Percentiles rank a stretch among this genome's conserved stretches.
Evolutionary conservation across 2,329 filamentous ascomycete genomes (phyloP).

Genomic region (Lasiodiplodia sp.): DNA sequence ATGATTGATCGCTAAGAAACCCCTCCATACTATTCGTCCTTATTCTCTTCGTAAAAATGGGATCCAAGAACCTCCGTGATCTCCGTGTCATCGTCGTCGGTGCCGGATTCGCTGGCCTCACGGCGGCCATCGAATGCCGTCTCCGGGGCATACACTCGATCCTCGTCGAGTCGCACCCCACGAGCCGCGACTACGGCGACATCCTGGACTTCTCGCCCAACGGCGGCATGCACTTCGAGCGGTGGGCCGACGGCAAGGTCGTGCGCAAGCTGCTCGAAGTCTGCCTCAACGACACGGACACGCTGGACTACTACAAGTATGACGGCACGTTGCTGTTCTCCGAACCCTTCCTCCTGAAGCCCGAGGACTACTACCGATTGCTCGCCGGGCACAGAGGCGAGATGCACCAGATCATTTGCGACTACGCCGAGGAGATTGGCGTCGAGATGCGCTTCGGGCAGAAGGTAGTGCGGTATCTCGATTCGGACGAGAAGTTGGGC

Average conservation of each 20-base stretch:
- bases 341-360: too few relatives aligned
- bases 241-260: too few relatives aligned
- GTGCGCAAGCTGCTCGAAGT: too few relatives aligned
- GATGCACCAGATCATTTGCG: background rate
- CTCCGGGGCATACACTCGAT: background rate
- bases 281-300: too few relatives aligned
- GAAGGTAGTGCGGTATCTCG: background rate
- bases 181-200: too few relatives aligned
- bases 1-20: too few relatives aligned
- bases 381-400: background rate
- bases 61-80: background rate
- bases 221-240: too few relatives aligned
- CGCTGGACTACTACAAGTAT: background rate
- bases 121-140: background rate
- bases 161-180: background rate
- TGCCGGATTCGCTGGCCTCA: background rate
- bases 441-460: background rate
- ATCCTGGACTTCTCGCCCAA: too few relatives aligned
- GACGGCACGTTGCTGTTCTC: too few relatives aligned
- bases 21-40: too few relatives aligned
- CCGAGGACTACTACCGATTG: too few relatives aligned
- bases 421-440: background rate
- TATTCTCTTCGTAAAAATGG: too few relatives aligned
- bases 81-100: background rate
- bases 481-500: background rate